Conservation (phyloP, 495 filamentous ascomycete genomes). For the Trichoderma erinaceum region DNA sequence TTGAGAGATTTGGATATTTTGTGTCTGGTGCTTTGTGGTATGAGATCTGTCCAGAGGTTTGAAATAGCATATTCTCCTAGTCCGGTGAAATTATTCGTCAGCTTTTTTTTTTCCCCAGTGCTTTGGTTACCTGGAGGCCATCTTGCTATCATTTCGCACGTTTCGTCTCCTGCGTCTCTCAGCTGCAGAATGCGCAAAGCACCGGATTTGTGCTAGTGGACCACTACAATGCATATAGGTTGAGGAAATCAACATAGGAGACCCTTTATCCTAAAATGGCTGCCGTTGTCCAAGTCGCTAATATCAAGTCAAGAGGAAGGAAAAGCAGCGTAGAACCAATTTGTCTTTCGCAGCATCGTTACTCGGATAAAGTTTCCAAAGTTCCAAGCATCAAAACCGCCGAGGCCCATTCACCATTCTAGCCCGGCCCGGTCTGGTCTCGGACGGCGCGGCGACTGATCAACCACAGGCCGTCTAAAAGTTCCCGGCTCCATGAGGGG, state of each 20-base stretch:
- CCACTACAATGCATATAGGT: not conserved
- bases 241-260: not conserved
- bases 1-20: too few relatives aligned
- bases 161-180: too few relatives aligned
- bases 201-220: too few relatives aligned
- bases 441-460: conserved; percentile 10
- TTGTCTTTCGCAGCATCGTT: not conserved
- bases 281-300: not conserved
- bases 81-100: too few relatives aligned
- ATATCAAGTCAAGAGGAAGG: not conserved
- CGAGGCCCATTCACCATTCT: not conserved
- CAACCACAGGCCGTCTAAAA: conserved; percentile 14
- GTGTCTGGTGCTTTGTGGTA: too few relatives aligned
- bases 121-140: too few relatives aligned
- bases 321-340: not conserved
- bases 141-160: too few relatives aligned
- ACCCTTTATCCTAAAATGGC: not conserved
- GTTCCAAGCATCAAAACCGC: not conserved
- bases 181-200: too few relatives aligned
- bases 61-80: too few relatives aligned
- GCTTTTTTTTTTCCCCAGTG: too few relatives aligned
- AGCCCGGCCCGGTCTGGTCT: conserved; percentile 4
- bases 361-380: conserved; percentile 8
- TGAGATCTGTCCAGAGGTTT: too few relatives aligned
- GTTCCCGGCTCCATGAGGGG: not conserved